phyloP scores from a whole-genome alignment of 2,329 filamentous ascomycete genomes.

The Pseudocercospora crystallina region DNA sequence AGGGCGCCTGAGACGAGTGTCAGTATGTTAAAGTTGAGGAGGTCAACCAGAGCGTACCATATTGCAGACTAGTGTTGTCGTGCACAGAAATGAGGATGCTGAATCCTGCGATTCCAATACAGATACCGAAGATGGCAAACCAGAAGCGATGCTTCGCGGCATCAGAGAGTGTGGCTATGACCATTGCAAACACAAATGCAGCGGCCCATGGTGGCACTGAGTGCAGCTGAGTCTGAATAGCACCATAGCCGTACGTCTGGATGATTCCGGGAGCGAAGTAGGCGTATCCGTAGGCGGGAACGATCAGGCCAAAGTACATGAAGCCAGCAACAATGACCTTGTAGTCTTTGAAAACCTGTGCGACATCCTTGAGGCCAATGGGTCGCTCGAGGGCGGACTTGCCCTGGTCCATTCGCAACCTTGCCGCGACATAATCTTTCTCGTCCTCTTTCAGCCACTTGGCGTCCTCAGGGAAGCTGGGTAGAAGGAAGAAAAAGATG shows the following conservation, averaged over 20 bases:
- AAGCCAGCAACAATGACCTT: constrained; percentile 51
- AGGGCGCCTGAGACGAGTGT: not conserved
- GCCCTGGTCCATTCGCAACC: constrained; percentile 50
- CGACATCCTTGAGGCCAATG: constrained; percentile 45
- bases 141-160: constrained; percentile 68
- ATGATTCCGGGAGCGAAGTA: constrained; percentile 42
- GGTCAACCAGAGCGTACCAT: constrained; percentile 74
- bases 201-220: constrained; percentile 63
- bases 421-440: constrained; percentile 46
- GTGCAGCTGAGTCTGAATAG: constrained; percentile 55
- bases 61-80: constrained; percentile 66
- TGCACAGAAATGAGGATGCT: constrained; percentile 72
- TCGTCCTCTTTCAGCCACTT: constrained; percentile 51
- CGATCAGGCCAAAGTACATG: constrained; percentile 53
- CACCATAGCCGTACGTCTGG: constrained; percentile 50
- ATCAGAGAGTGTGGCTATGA: constrained; percentile 72
- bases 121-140: constrained; percentile 69
- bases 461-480: constrained; percentile 51
- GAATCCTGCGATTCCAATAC: constrained; percentile 71
- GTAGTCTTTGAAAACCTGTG: constrained; percentile 49
- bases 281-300: constrained; percentile 42
- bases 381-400: constrained; percentile 45
- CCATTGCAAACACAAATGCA: constrained; percentile 77
- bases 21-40: not conserved
- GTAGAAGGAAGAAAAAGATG: constrained; percentile 49